Evolutionary conservation across 1,139 yeast species (phyloP).

Genomic region (Yamadazyma buinensis): DNA sequence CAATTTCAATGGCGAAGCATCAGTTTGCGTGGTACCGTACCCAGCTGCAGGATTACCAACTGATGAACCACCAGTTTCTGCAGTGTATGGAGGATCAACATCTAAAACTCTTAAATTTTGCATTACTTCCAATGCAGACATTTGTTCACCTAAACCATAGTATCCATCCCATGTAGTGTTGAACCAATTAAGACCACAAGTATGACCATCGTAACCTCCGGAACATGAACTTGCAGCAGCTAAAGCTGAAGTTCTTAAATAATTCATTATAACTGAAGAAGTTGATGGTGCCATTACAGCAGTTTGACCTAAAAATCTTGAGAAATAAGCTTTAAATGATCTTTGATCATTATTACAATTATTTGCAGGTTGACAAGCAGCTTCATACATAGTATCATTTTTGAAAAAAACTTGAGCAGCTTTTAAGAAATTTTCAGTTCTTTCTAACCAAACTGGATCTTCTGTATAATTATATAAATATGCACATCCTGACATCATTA

Average conservation of each 20-base stretch:
- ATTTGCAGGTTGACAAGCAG: slow-evolving; percentile 65
- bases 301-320: slow-evolving; percentile 74
- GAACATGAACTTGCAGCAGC: slow-evolving; percentile 82
- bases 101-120: slow-evolving; percentile 56
- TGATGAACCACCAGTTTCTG: slow-evolving; percentile 58
- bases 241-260: slow-evolving; percentile 59
- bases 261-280: slow-evolving; percentile 44
- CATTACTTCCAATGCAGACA: slow-evolving; percentile 78
- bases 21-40: slow-evolving; percentile 34
- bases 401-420: slow-evolving; percentile 59
- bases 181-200: slow-evolving; percentile 87
- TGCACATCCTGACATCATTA: slow-evolving; percentile 78
- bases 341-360: slow-evolving; percentile 85
- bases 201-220: slow-evolving; percentile 85
- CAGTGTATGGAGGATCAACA: slow-evolving; percentile 57
- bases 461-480: slow-evolving; percentile 73
- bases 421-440: slow-evolving; percentile 50
- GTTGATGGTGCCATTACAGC: slow-evolving; percentile 69
- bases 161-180: slow-evolving; percentile 66
- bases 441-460: slow-evolving; percentile 62
- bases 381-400: slow-evolving; percentile 67
- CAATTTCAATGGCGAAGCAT: slow-evolving; percentile 46
- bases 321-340: slow-evolving; percentile 78
- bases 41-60: slow-evolving; percentile 62
- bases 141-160: slow-evolving; percentile 93